Evolutionary conservation across 148 eudicot species (phyloP), one percentile per base, ranked within the genome.

Genomic region (Talinum fruticosum): DNA sequence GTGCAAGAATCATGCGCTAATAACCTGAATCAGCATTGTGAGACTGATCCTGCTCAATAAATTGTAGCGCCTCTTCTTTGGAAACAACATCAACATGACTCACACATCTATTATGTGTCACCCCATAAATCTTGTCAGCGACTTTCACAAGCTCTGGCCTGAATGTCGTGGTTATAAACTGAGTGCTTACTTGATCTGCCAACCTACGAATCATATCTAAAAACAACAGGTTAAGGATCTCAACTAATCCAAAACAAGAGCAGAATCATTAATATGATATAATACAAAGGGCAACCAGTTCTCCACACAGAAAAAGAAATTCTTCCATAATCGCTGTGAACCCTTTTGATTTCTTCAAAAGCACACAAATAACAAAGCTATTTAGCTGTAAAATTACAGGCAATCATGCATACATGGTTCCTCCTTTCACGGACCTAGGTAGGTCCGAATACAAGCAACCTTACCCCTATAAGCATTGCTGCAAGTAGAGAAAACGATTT

Each of bases 61-160:
- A 96, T 67, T 80, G 88, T 73, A 96, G 82, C 23, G 99, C 99
- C 57, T 93, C 95, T 18, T 90, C 98, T 75, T 73, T 87, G 68
- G 95, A 45, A 73, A 93, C 82, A 59, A 93, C 90, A 82, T 91
- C 85, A 41, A 96, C 98, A 4, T 75, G 85, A 81, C 99, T 96
- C 69, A 96, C 97, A 71, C 99, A 86, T 74, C 87, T 93, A 75
- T 90, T 87, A 89, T 93, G 99, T 2, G 89, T 90, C 83, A 96
- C 98, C 30, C 97, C 93, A 73, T 96, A 92, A 74, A 96, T 91
- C 86, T 89, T 91, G 84, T 96, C 99, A 79, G 99, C 97, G 70
- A 96, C 97, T 82, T 93, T 93, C 75, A 96, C 97, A 73, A 91
- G 92, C 87, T 93, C 97, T n/a, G 89, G 90, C 26, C 98, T 81